These are phyloP conservation scores for Annulohypoxylon moriforme DNA, from an alignment of 495 filamentous ascomycete genomes.

Conservation along the genomic window DNA sequence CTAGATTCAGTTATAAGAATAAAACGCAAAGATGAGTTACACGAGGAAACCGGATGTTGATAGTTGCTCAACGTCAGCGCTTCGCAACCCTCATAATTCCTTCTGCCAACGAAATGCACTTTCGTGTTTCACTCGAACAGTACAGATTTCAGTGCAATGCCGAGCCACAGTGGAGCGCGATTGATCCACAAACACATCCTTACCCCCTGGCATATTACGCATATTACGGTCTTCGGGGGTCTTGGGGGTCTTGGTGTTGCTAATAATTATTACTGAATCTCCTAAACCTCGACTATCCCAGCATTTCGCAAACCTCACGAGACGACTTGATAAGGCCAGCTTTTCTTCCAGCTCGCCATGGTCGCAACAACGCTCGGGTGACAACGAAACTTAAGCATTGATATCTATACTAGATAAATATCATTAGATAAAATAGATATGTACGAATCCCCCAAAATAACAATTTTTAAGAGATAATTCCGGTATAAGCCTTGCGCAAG, in stretches of 20 bases:
- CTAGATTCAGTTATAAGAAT: not conserved
- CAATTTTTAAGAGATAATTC: not conserved
- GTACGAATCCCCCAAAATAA: constrained; percentile 15
- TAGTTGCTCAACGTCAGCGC: constrained; percentile 23
- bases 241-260: constrained; percentile 9
- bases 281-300: constrained; percentile 27
- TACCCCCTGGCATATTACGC: constrained; percentile 16
- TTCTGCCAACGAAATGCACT: constrained; percentile 15
- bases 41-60: constrained; percentile 16
- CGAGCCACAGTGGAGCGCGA: constrained; percentile 34
- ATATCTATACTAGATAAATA: constrained; percentile 12
- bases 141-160: constrained; percentile 27
- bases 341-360: constrained; percentile 33
- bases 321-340: constrained; percentile 31
- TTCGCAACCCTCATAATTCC: constrained; percentile 1
- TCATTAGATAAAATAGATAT: constrained; percentile 7
- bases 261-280: constrained; percentile 15
- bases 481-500: constrained; percentile 20
- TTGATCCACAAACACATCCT: constrained; percentile 28
- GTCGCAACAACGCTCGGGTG: constrained; percentile 28
- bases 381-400: constrained; percentile 16
- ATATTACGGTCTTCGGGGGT: constrained; percentile 28
- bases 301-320: constrained; percentile 38
- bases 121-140: constrained; percentile 28
- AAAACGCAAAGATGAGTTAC: not conserved